phyloP scores from a whole-genome alignment of 306 rosid genomes.

The Dicorynia guianensis region DNA sequence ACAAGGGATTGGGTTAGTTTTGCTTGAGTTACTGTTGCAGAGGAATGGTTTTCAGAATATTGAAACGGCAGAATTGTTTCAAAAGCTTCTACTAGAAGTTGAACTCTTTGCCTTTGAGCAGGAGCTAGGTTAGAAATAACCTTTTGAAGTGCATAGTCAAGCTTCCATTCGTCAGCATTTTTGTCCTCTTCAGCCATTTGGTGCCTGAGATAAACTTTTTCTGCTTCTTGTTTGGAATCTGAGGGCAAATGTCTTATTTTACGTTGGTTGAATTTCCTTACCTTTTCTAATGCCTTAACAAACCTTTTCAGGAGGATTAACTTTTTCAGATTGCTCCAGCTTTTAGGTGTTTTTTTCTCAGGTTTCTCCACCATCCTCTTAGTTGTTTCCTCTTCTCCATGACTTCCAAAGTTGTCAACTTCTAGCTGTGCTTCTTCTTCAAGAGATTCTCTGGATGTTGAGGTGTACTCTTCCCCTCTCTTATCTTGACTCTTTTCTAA shows the following conservation, averaged over 20 bases:
- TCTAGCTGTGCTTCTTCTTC: constrained; percentile 32
- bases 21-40: constrained; percentile 37
- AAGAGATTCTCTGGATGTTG: constrained; percentile 39
- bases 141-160: constrained; percentile 83
- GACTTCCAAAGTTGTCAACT: constrained; percentile 25
- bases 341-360: constrained; percentile 52
- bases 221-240: constrained; percentile 58
- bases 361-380: constrained; percentile 48
- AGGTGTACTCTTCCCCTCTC: constrained; percentile 35
- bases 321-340: constrained; percentile 87
- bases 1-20: constrained; percentile 46
- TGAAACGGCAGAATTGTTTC: constrained; percentile 73
- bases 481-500: constrained; percentile 44
- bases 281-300: constrained; percentile 89
- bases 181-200: constrained; percentile 60
- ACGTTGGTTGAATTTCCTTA: constrained; percentile 51
- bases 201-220: constrained; percentile 65
- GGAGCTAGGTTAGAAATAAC: constrained; percentile 82
- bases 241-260: constrained; percentile 49
- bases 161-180: constrained; percentile 89
- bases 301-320: constrained; percentile 75
- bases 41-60: constrained; percentile 49
- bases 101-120: constrained; percentile 76
- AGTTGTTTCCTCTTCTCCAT: constrained; percentile 48
- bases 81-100: constrained; percentile 80